These are phyloP conservation scores for Trichoderma sp. DNA, from an alignment of 2,329 filamentous ascomycete genomes.

Conservation along the genomic window DNA sequence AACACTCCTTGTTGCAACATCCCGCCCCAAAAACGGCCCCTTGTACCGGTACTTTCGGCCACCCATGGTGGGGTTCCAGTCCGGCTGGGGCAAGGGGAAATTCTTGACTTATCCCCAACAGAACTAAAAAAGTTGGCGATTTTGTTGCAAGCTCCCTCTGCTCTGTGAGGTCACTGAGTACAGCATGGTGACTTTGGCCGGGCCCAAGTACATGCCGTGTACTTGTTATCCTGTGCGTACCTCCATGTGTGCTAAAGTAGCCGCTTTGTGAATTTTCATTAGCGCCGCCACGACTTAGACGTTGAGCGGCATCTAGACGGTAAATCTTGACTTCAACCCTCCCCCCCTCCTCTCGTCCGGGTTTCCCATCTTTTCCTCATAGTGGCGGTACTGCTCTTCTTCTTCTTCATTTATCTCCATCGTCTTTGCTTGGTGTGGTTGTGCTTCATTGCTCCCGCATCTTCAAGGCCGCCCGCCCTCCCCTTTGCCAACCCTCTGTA, in stretches of 20 bases:
- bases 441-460: slow-evolving; percentile 15
- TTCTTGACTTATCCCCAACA: slow-evolving; percentile 39
- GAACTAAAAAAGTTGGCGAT: slow-evolving; percentile 36
- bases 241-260: neutral
- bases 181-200: neutral
- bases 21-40: neutral
- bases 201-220: slow-evolving; percentile 13
- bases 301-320: slow-evolving; percentile 20
- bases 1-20: neutral
- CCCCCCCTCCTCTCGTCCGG: slow-evolving; percentile 16
- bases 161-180: slow-evolving; percentile 11
- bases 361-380: slow-evolving; percentile 19
- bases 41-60: slow-evolving; percentile 15
- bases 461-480: slow-evolving; percentile 12
- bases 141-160: slow-evolving; percentile 20
- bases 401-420: neutral
- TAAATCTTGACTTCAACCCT: slow-evolving; percentile 19
- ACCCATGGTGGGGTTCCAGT: slow-evolving; percentile 9
- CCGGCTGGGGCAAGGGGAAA: slow-evolving; percentile 18
- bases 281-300: slow-evolving; percentile 18
- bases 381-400: slow-evolving; percentile 16
- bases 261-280: slow-evolving; percentile 18
- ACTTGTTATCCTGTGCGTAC: neutral
- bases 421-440: slow-evolving; percentile 12
- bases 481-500: slow-evolving; percentile 19